Base-by-base conservation (phyloP, 768 basidiomycete genomes). In the Naganishia randhawae region DNA sequence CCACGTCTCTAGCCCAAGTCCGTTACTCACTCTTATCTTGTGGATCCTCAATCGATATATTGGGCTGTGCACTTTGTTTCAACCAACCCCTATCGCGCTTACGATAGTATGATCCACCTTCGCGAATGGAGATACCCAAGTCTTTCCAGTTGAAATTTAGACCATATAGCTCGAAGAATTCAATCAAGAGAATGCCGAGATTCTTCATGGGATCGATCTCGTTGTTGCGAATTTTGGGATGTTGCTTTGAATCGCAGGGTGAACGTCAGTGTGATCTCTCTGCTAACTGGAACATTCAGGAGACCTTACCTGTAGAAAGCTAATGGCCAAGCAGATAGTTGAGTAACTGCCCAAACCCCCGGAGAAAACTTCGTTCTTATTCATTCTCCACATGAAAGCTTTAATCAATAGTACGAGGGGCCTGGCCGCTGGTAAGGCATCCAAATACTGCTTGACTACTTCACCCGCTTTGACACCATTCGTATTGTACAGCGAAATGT, bases 281-380 rank as follows among this genome's bases (percentile, higher is more conserved):
- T 51, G n/a, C n/a, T n/a, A n/a, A 42, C 19, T 37, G 14, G n/a
- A 39, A 37, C 1, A 27, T 53, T 37, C 19, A 9, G 13, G 33
- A 4, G 19, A 2, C 17, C 82, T 27, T 37, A 88, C 88, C 84
- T 98, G 96, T 54, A 99, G 82, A 78, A 99, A 99, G 78, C 87
- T 91, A 72, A 97, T 86, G 13, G 89, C 92, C 66, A 99, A 80
- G 78, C 91, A 96, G 65, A 97, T 92, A 68, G 96, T 91, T 72
- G 89, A 88, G 77, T 97, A 98, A 75, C 90, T 92, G 25, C 95
- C 94, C 39, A 99, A 80, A 1, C 96, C 96, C 9, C 96, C 95
- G 0, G 89, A 90, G 78, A 88, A 97, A n/a, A 98, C 95, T 79
- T 98, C 96, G 78, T 99, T 98, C 92, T 97, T 90, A 32, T 86